phyloP scores from a whole-genome alignment of 2,329 filamentous ascomycete genomes.

The Aureobasidium sp. region DNA sequence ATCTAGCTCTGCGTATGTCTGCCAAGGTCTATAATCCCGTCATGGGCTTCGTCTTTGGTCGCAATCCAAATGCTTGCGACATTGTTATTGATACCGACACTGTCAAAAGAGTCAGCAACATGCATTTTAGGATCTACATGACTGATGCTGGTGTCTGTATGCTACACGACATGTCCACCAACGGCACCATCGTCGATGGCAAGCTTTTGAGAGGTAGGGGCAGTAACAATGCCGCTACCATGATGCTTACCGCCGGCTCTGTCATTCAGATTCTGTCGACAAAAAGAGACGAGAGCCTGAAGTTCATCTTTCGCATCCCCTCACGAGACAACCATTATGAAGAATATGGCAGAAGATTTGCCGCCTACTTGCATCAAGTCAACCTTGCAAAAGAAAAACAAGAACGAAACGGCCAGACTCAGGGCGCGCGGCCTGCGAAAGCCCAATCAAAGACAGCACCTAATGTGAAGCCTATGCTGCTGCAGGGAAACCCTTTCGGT shows the following conservation, averaged over 20 bases:
- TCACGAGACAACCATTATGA: slow-evolving; percentile 57
- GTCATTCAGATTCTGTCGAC: slow-evolving; percentile 60
- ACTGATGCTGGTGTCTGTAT: slow-evolving; percentile 82
- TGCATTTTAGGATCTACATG: slow-evolving; percentile 91
- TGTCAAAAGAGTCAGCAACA: slow-evolving; percentile 72
- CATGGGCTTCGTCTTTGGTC: slow-evolving; percentile 78
- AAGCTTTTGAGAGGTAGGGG: slow-evolving; percentile 52
- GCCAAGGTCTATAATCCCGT: slow-evolving; percentile 58
- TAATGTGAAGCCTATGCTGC: slow-evolving; percentile 11
- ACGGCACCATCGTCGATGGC: slow-evolving; percentile 81
- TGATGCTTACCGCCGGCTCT: slow-evolving; percentile 64
- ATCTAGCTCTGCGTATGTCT: slow-evolving; percentile 70
- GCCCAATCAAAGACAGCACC: background rate
- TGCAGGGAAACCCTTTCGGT: slow-evolving; percentile 40
- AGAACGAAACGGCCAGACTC: background rate
- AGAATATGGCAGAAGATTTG: slow-evolving; percentile 60
- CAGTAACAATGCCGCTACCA: slow-evolving; percentile 35
- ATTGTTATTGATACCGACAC: slow-evolving; percentile 58
- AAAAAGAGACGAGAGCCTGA: slow-evolving; percentile 52
- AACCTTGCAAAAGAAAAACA: slow-evolving; percentile 15
- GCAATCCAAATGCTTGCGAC: slow-evolving; percentile 65
- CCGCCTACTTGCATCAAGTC: slow-evolving; percentile 50
- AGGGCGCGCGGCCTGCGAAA: background rate
- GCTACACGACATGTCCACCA: slow-evolving; percentile 92
- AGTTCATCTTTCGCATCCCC: slow-evolving; percentile 81